Base-by-base conservation (phyloP, 371 early-diverging fungal genomes). In the Mucor piriformis region DNA sequence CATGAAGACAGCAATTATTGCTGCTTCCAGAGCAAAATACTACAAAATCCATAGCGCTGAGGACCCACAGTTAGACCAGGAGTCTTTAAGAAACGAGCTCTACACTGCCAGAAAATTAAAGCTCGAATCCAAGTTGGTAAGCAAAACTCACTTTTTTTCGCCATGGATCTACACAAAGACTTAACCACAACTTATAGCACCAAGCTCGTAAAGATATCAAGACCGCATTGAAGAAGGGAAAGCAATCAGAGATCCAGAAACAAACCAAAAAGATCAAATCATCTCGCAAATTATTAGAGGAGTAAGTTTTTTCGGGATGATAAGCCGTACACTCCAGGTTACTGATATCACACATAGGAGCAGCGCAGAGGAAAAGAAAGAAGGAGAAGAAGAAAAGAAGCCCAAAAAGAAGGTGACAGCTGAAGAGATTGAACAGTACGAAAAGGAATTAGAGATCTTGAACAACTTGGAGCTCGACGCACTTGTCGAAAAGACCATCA, bases 401-500 rank as follows among this genome's bases (percentile, higher is more conserved):
- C n/a, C 50, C 7, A 56, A 61, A 32, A 65, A 66, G 23, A 32
- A 46, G 47, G 33, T 54, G 1, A 69, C 61, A 21, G 32, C 52
- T 10, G 61, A 72, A 42, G 66, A 70, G 34, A 15, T 70, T 8
- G 55, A 58, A n/a, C 51, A 59, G 15, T 54, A 69, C 33, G 76
- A 78, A 61, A 59, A 61, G 12, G 73, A 76, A 32, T 54, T 74
- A 21, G 69, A 72, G 24, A 48, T 68, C 6, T 24, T 73, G 24
- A 78, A 75, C 74, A 25, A 34, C 12, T 12, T 79, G n/a, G 69
- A 79, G 37, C 48, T 79, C 20, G 76, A 72, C n/a, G 7, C 37
- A n/a, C 61, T 79, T 12, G 69, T 64, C 4, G 67, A 70, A 23
- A 70, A 64, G 37, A 61, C 73, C 24, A 33, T 74, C 13, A 61